Conservation (phyloP, 257 asterid genomes). For the Solanum chaucha region DNA sequence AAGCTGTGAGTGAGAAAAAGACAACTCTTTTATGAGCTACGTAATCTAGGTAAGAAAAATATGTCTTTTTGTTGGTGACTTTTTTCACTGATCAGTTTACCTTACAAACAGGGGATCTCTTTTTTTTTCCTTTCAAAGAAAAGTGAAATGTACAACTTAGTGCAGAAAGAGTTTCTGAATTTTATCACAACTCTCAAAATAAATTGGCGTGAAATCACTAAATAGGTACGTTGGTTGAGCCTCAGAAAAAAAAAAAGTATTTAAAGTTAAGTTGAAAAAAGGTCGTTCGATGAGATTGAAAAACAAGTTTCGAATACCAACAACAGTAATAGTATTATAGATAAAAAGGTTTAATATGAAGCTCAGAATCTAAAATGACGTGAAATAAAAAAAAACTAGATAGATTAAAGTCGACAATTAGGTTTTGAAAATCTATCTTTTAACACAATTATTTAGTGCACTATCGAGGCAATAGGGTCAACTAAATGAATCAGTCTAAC, state of each 20-base stretch:
- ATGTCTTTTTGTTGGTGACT: neutral
- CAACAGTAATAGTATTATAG: neutral
- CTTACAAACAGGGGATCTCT: neutral
- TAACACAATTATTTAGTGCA: neutral
- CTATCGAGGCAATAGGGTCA: neutral
- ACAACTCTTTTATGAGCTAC: neutral
- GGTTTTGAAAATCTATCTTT: neutral
- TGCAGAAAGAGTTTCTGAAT: neutral
- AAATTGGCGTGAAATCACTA: neutral
- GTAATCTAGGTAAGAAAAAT: neutral
- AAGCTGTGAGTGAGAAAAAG: neutral
- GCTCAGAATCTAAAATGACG: neutral
- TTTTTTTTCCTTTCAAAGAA: neutral
- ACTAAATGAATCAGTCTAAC: neutral
- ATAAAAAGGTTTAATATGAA: neutral
- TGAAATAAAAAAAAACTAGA: neutral
- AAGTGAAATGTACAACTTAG: neutral
- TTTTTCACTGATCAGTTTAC: neutral
- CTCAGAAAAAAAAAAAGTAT: neutral
- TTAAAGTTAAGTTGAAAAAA: neutral
- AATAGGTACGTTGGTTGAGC: neutral
- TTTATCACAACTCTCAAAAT: neutral
- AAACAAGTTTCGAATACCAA: neutral
- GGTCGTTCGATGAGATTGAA: neutral
- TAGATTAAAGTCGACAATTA: neutral